Percentiles rank a stretch among this genome's conserved stretches.
These are phyloP conservation scores for Mycena venus DNA, from an alignment of 768 basidiomycete species.

Conservation along the genomic window DNA sequence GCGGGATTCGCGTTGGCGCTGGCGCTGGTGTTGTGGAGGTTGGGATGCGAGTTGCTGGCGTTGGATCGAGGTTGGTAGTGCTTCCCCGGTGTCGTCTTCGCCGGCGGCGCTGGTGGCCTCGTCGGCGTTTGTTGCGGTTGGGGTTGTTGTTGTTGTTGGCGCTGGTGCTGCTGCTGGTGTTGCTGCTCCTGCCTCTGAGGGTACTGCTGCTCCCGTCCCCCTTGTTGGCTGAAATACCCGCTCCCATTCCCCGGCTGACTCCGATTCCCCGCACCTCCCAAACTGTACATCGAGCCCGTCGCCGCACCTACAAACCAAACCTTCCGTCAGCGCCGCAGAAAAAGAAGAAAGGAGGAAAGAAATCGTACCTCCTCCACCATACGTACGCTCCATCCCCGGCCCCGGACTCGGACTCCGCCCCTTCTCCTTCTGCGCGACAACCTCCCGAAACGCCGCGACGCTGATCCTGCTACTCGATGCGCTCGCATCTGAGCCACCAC, in stretches of 20 bases:
- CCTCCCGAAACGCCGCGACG: slow-evolving; percentile 86
- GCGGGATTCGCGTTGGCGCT: too few species aligned
- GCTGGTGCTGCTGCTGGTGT: neutral
- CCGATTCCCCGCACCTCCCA: neutral
- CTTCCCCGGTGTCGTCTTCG: neutral
- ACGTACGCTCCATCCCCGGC: slow-evolving; percentile 21
- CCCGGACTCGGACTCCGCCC: slow-evolving; percentile 41
- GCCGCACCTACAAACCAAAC: too few species aligned
- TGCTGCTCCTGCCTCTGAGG: neutral
- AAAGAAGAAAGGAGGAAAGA: too few species aligned
- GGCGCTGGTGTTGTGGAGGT: neutral
- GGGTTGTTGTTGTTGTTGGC: too few species aligned
- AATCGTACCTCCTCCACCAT: too few species aligned
- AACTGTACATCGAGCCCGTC: slow-evolving; percentile 14
- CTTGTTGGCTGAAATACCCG: neutral
- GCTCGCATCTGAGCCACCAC: slow-evolving; percentile 15
- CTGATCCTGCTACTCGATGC: slow-evolving; percentile 64
- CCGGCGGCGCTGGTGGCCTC: neutral
- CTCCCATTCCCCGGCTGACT: neutral
- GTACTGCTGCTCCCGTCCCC: neutral
- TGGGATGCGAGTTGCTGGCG: too few species aligned
- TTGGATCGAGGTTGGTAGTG: neutral
- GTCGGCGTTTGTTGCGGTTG: neutral
- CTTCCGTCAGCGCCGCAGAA: too few species aligned
- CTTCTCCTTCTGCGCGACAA: slow-evolving; percentile 73